Percentiles rank a stretch among this genome's conserved stretches.
Conservation (phyloP, 225 moss, liverwort and hornwort species). For the Polytrichum formosum region DNA sequence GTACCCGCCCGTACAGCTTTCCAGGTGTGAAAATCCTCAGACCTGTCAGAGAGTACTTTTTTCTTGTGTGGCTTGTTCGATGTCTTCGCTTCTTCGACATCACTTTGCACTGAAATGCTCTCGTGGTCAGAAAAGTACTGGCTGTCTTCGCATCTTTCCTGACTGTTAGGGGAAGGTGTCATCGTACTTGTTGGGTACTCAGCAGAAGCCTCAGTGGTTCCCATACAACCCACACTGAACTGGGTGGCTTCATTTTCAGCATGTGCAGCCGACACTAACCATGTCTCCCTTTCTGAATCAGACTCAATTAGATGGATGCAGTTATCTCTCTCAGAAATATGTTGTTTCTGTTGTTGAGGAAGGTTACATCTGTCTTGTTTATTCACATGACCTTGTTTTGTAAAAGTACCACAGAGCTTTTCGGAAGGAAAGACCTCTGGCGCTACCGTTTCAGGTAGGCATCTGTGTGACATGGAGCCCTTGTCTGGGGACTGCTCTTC, state of each 20-base stretch:
- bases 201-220: not conserved
- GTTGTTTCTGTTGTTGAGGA: not conserved
- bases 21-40: constrained; percentile 2
- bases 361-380: too few species aligned
- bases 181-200: constrained; percentile 1
- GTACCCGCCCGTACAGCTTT: not conserved
- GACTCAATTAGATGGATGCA: not conserved
- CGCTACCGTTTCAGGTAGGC: constrained; percentile 1
- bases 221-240: not conserved
- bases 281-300: constrained; percentile 4
- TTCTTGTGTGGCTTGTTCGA: not conserved
- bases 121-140: constrained; percentile 2
- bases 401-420: too few species aligned
- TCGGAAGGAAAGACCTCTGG: constrained; percentile 4
- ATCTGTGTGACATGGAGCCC: not conserved
- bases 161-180: constrained; percentile 1
- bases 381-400: too few species aligned
- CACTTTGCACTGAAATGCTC: not conserved
- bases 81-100: not conserved
- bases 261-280: constrained; percentile 2
- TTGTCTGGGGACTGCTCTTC: not conserved
- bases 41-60: not conserved
- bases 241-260: not conserved
- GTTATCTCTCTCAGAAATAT: not conserved
- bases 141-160: not conserved